These are phyloP conservation scores for Rhizopogon roseolus DNA, from an alignment of 768 basidiomycete genomes.

Conservation along the genomic window DNA sequence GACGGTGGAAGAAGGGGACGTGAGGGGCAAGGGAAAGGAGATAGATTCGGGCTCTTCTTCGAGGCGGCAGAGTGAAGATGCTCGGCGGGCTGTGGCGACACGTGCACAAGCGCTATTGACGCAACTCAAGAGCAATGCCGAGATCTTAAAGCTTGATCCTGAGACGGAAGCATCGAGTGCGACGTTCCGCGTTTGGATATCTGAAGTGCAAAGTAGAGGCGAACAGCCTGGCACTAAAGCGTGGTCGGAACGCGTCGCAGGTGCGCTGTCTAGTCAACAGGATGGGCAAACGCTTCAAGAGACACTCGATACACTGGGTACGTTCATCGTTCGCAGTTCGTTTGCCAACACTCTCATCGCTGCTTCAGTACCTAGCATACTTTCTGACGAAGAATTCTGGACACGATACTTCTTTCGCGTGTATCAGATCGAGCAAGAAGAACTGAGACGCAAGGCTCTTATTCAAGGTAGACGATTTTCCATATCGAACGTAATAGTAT, in stretches of 20 bases:
- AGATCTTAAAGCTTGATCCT: conserved; percentile 74
- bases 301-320: conserved; percentile 59
- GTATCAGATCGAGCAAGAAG: conserved; percentile 75
- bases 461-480: conserved; percentile 51
- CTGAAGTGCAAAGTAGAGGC: conserved; percentile 51
- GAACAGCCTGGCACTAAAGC: conserved; percentile 37
- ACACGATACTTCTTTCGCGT: conserved; percentile 86
- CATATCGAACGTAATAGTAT: background rate
- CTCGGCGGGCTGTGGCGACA: conserved; percentile 56
- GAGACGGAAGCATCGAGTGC: conserved; percentile 54
- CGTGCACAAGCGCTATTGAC: conserved; percentile 75
- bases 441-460: conserved; percentile 72
- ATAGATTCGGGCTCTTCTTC: conserved; percentile 20
- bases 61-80: conserved; percentile 29
- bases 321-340: conserved; percentile 12
- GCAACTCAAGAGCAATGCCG: conserved; percentile 69
- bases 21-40: conserved; percentile 35
- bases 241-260: conserved; percentile 51
- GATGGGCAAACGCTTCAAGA: conserved; percentile 50
- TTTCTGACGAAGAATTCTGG: conserved; percentile 75
- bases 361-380: conserved; percentile 60
- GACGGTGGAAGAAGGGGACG: conserved; percentile 13
- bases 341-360: background rate
- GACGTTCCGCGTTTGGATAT: conserved; percentile 59
- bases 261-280: conserved; percentile 42